A percentile compares a stretch with the other conserved stretches of the same genome.
phyloP scores from a whole-genome alignment of 768 basidiomycete genomes.

The Serendipita vermifera region DNA sequence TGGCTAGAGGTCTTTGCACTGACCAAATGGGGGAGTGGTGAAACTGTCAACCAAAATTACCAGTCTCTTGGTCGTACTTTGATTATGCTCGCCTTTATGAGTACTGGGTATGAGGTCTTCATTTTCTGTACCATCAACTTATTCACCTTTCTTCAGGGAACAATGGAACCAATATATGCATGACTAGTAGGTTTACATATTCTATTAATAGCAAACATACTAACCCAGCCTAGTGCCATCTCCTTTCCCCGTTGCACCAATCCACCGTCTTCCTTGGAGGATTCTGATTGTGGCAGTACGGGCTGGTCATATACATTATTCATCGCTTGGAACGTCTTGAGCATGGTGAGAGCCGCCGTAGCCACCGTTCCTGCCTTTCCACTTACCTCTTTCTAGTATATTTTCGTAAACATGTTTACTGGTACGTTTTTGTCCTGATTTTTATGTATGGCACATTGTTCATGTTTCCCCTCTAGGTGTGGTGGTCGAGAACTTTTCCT shows the following conservation, averaged over 20 bases:
- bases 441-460: too few relatives aligned
- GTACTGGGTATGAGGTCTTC: conserved; percentile 55
- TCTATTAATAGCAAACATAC: conserved; percentile 8
- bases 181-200: conserved; percentile 55
- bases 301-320: conserved; percentile 77
- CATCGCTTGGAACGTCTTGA: conserved; percentile 88
- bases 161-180: conserved; percentile 99
- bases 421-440: conserved; percentile 42
- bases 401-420: conserved; percentile 92
- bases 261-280: conserved; percentile 28
- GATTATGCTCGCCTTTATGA: conserved; percentile 87
- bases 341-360: conserved; percentile 84
- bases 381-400: conserved; percentile 66
- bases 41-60: conserved; percentile 62
- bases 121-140: conserved; percentile 4
- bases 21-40: conserved; percentile 70
- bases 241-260: conserved; percentile 74
- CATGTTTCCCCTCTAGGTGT: conserved; percentile 59
- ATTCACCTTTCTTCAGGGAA: conserved; percentile 40
- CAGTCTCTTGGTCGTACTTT: conserved; percentile 63
- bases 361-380: too few relatives aligned
- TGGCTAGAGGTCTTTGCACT: conserved; percentile 83
- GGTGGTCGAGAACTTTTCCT: conserved; percentile 90
- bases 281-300: conserved; percentile 80
- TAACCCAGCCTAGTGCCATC: conserved; percentile 45